Evolutionary conservation across 768 basidiomycete species (phyloP).

Genomic region (Phanerochaete sordida): DNA sequence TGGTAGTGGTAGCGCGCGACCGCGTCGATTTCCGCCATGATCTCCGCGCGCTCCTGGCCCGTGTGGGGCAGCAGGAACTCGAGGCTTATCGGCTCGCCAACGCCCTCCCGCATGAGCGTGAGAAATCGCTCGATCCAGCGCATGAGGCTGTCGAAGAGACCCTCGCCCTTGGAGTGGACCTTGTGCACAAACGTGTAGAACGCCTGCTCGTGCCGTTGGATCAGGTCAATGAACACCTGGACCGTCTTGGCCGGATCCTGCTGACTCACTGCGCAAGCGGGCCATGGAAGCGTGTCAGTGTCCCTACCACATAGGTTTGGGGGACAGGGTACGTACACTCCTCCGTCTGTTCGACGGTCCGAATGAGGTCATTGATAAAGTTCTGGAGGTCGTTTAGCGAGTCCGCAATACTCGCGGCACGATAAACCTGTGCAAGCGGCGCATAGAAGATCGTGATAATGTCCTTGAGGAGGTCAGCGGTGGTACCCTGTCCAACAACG

Average conservation of each 20-base stretch:
- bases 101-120: conserved; percentile 83
- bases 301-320: background rate
- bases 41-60: conserved; percentile 67
- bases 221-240: conserved; percentile 88
- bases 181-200: conserved; percentile 99
- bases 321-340: conserved; percentile 57
- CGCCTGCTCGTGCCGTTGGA: conserved; percentile 89
- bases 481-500: conserved; percentile 64
- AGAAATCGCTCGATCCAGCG: conserved; percentile 96
- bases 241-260: conserved; percentile 85
- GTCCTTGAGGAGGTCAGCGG: conserved; percentile 93
- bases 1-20: conserved; percentile 92
- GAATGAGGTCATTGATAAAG: conserved; percentile 93
- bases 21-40: conserved; percentile 84
- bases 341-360: conserved; percentile 89
- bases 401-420: conserved; percentile 95
- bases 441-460: conserved; percentile 99
- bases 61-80: conserved; percentile 88
- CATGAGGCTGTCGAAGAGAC: conserved; percentile 92
- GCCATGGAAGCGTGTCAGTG: background rate
- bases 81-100: conserved; percentile 70
- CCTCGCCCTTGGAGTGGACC: conserved; percentile 95
- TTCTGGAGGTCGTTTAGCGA: conserved; percentile 88
- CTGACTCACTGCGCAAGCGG: conserved; percentile 58
- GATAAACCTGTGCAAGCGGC: conserved; percentile 94